Evolutionary conservation across 164 flowering plant genomes (phyloP), one percentile per base, ranked within the genome.

Genomic region (Sedum album): DNA sequence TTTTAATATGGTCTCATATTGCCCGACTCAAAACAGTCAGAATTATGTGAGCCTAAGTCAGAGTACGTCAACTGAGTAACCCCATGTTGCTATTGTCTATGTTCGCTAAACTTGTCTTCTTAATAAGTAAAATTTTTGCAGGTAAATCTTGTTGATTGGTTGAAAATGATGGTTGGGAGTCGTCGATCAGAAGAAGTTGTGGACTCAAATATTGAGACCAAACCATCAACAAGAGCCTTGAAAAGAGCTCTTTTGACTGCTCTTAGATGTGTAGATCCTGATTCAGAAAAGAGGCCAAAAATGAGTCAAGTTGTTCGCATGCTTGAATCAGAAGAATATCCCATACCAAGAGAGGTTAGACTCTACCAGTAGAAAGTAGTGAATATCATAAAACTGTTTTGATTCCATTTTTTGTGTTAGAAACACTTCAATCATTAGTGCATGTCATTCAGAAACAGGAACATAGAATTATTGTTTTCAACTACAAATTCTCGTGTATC

Each of bases 141-240:
- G 93, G 90, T 86, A 23, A 88, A 88, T 84, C 78, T 88, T 70
- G 88, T 88, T 9, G 93, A 88, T 67, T 88, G 93, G 93, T 78
- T 88, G 67, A 88, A 88, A 76, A 88, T 88, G 88, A 88, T 88
- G 93, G 90, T 88, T 39, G 90, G 90, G 63, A 82, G 74, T 74
- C 78, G 90, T 77, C 73, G 87, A 18, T 88, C 87, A 11, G 93
- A 88, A 74, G 93, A 87, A 77, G 92, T 87, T 31, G 85, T 87
- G 20, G 92, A 87, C 72, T 88, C 87, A 53, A 87, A 83, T 57
- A 88, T 88, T 30, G 90, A 84, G 70, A 73, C 73, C 14, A 88
- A 77, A 71, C 90, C 93, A 65, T 79, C 93, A 42, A 88, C 87
- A 31, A 82, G 88, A 76, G 87, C 86, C 28, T 75, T 87, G 39